Evolutionary conservation across 1,284 basidiomycete species (phyloP).

Genomic region (Melampsora larici-populina): DNA sequence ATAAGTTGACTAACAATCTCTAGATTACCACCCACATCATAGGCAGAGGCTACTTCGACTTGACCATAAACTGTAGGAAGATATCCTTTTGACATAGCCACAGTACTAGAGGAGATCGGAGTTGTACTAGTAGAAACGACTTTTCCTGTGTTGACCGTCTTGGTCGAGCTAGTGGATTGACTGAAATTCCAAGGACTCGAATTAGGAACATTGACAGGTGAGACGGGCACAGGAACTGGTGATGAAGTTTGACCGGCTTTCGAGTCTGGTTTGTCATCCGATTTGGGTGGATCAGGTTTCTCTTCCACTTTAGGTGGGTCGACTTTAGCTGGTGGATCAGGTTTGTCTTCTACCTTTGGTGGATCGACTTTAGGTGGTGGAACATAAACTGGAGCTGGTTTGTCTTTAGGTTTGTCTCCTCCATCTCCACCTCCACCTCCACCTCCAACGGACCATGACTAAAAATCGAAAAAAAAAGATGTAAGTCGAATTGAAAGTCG

Average conservation of each 20-base stretch:
- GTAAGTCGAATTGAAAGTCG: not conserved
- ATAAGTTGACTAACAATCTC: conserved; percentile 15
- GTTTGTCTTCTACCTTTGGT: not conserved
- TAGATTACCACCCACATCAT: conserved; percentile 1
- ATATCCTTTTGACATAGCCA: no score
- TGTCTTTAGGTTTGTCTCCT: not conserved
- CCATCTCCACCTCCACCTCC: conserved; percentile 1
- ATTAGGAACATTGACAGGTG: not conserved
- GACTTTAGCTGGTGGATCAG: not conserved
- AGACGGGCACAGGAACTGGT: not conserved
- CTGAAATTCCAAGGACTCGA: no score
- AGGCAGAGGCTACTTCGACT: not conserved
- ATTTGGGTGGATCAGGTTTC: not conserved
- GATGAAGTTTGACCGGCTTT: not conserved
- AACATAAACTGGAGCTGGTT: not conserved
- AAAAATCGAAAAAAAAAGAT: not conserved
- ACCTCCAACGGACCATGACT: not conserved
- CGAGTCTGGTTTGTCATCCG: not conserved
- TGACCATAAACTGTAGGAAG: no score
- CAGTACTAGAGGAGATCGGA: no score
- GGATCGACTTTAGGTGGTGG: not conserved
- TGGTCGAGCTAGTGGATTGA: no score
- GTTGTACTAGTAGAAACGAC: no score
- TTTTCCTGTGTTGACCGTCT: no score
- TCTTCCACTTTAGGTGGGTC: not conserved